Conservation (phyloP, 495 filamentous ascomycete genomes). For the Xylaria sp. region DNA sequence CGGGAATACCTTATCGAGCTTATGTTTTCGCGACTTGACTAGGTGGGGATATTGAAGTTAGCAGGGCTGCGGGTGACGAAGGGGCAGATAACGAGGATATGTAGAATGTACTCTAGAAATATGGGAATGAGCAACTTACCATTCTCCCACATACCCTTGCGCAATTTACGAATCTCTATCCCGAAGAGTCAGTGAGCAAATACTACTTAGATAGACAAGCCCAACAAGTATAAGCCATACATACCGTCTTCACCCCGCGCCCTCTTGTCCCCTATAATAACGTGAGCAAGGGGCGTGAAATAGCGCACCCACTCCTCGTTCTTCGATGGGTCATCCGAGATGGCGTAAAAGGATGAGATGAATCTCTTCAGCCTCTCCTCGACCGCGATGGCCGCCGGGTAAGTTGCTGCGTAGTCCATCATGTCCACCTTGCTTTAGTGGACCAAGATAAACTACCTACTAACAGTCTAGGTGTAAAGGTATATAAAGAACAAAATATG, state of each 20-base stretch:
- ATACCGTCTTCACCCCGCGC: conserved; percentile 43
- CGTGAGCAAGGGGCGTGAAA: conserved; percentile 43
- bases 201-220: not conserved
- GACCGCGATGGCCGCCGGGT: conserved; percentile 36
- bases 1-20: conserved; percentile 43
- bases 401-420: conserved; percentile 35
- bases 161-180: conserved; percentile 34
- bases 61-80: conserved; percentile 13
- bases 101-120: not conserved
- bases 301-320: conserved; percentile 49
- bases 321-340: conserved; percentile 44
- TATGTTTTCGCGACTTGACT: conserved; percentile 41
- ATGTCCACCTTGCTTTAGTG: not conserved
- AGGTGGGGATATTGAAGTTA: conserved; percentile 26
- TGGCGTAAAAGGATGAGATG: conserved; percentile 45
- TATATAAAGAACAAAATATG: not conserved
- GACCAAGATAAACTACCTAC: not conserved
- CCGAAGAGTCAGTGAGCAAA: not conserved
- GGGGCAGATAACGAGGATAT: not conserved
- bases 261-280: conserved; percentile 42
- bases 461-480: not conserved
- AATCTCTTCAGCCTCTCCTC: conserved; percentile 40
- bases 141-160: conserved; percentile 39
- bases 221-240: conserved; percentile 11
- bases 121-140: not conserved